Conservation (phyloP, 768 basidiomycete genomes). For the Neoboletus subvelutipes region DNA sequence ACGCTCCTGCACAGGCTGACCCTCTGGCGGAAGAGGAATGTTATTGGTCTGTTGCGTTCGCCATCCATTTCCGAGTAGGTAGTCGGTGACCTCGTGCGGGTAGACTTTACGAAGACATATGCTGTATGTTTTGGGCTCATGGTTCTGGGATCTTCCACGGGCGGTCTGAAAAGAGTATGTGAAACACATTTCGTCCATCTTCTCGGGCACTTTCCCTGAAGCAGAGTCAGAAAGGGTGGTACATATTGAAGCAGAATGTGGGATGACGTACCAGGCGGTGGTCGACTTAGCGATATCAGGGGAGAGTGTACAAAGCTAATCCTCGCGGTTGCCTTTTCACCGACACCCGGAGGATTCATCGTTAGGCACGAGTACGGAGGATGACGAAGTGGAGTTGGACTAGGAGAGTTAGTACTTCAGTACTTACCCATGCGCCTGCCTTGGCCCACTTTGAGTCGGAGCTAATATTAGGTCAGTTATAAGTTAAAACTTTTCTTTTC, state of each 20-base stretch:
- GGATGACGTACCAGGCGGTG: constrained; percentile 21
- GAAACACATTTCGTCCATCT: constrained; percentile 64
- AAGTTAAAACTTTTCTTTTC: constrained; percentile 22
- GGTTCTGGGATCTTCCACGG: constrained; percentile 48
- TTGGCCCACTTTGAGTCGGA: constrained; percentile 22
- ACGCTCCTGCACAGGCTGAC: constrained; percentile 44
- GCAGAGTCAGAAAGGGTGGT: neutral
- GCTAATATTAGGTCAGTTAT: constrained; percentile 12
- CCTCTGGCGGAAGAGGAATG: constrained; percentile 66
- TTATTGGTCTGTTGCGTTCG: constrained; percentile 46
- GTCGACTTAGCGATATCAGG: constrained; percentile 25
- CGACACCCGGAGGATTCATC: constrained; percentile 20
- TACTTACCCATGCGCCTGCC: neutral
- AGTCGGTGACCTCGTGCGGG: constrained; percentile 62
- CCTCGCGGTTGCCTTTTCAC: constrained; percentile 15
- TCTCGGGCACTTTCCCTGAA: constrained; percentile 55
- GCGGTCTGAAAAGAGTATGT: constrained; percentile 61
- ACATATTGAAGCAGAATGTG: neutral
- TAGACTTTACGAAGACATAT: constrained; percentile 66
- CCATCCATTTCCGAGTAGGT: constrained; percentile 37
- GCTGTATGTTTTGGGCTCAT: constrained; percentile 55
- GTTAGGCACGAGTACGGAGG: neutral
- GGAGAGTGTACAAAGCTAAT: constrained; percentile 27
- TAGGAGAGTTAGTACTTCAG: neutral
- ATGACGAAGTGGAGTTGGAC: neutral